Conservation (phyloP, 495 filamentous ascomycete genomes). For the Penicillium subrubescens region DNA sequence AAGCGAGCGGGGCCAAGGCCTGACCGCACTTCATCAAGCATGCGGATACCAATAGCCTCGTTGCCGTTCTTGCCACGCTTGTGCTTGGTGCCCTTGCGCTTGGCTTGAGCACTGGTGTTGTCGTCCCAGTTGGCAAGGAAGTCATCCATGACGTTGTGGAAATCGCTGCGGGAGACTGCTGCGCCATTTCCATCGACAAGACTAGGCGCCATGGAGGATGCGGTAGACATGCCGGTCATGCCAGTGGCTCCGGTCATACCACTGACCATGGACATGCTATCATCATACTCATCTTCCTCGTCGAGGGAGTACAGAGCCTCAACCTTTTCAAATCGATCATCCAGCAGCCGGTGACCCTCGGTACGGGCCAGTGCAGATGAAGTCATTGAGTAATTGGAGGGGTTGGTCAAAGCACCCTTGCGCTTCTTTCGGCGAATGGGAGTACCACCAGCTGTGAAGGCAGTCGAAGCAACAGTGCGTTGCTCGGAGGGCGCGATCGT, state of each 20-base stretch:
- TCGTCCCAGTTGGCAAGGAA: conserved; percentile 70
- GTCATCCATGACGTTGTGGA: conserved; percentile 90
- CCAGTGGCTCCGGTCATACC: conserved; percentile 51
- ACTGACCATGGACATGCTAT: conserved; percentile 56
- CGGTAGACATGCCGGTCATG: conserved; percentile 48
- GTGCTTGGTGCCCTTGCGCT: conserved; percentile 52
- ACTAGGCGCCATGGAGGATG: conserved; percentile 50
- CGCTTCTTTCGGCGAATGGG: conserved; percentile 84
- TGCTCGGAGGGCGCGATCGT: conserved; percentile 52
- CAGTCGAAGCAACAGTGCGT: conserved; percentile 68
- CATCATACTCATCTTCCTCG: conserved; percentile 62
- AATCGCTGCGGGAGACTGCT: conserved; percentile 65
- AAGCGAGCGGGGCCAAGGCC: conserved; percentile 72
- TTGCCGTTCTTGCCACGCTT: conserved; percentile 81
- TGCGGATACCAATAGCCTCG: conserved; percentile 75
- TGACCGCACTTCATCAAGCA: conserved; percentile 87
- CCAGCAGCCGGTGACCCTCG: conserved; percentile 82
- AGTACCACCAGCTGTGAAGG: conserved; percentile 69
- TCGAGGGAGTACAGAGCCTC: conserved; percentile 83
- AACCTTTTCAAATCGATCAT: conserved; percentile 88
- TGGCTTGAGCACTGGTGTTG: conserved; percentile 71
- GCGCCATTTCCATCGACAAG: conserved; percentile 41
- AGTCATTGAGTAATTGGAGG: conserved; percentile 94
- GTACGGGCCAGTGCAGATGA: conserved; percentile 87
- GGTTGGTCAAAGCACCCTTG: conserved; percentile 86